Evolutionary conservation across 345 rosid species (phyloP), one percentile per base, ranked within the genome.

Genomic region (Trapa bicornis): DNA sequence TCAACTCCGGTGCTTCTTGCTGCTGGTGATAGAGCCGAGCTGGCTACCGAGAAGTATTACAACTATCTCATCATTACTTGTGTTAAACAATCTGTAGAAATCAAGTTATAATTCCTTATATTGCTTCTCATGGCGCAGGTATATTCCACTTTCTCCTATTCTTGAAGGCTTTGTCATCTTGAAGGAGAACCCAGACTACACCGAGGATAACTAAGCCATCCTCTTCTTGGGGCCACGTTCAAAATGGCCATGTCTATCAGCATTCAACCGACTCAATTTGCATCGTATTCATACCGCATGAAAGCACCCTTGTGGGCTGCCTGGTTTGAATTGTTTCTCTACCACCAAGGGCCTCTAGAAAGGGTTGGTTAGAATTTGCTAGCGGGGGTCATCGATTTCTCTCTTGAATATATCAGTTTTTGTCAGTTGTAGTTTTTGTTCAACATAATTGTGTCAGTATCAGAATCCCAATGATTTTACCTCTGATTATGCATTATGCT

Each of bases 1-100:
- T 86, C 92, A 1, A 89, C 99, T 15, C 99, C 96, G 0, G 96
- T 94, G 67, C 97, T 94, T 68, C 81, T 94, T 14, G 96, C 99
- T 67, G 96, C 91, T 37, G 96, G 99, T 13, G 97, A 94, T 68
- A 83, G 96, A 72, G 97, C 99, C 5, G 97, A 94, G 57, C 78
- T 94, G 66, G 99, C 99, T 2, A 91, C 97, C 0, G 99, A 94
- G 71, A 94, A 91, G 99, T 94, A 72, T 66, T 48, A 6, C 45
- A 85, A 61, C 66, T 63, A 38, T 22, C 29, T 22, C 29, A 22
- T 22, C 29, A 22, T 60, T 66, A 60, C 69, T 52, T 42, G 11
- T 52, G n/a, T 22, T 13, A 48, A 37, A 41, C 41, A 1, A 36
- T 36, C 42, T 0, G 42, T 5, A 3, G n/a, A 17, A 15, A 52